These are phyloP conservation scores for Diplodia intermedia DNA, from an alignment of 2,329 filamentous ascomycete species.

Conservation along the genomic window DNA sequence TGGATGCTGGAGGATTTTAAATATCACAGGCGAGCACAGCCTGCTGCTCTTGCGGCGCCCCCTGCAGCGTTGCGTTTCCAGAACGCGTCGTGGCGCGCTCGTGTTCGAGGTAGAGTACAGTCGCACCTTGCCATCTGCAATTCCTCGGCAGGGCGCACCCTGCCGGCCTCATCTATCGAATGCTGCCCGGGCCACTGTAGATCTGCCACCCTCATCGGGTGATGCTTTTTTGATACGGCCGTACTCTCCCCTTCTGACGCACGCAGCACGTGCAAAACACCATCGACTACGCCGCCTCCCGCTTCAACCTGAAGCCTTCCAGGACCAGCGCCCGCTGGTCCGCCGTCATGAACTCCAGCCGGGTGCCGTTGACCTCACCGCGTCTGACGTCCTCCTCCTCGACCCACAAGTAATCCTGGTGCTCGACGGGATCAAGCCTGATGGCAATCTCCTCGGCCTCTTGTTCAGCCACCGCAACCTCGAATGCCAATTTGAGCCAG, in stretches of 20 bases:
- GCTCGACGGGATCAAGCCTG: conserved; percentile 51
- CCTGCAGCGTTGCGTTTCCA: conserved; percentile 25
- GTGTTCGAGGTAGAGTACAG: conserved; percentile 16
- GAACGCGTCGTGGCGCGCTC: conserved; percentile 4
- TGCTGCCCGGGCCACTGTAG: neutral
- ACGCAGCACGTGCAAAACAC: conserved; percentile 16
- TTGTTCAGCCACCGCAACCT: conserved; percentile 42
- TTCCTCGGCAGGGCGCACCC: neutral
- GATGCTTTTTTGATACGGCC: conserved; percentile 22
- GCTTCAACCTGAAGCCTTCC: conserved; percentile 41
- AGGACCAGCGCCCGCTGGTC: conserved; percentile 43
- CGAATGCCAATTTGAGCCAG: conserved; percentile 49
- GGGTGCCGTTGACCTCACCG: conserved; percentile 40
- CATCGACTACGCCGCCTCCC: conserved; percentile 10
- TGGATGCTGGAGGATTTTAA: conserved; percentile 27
- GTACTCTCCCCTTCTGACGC: neutral
- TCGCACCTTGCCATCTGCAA: neutral
- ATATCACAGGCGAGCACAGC: neutral
- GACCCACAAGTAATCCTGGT: conserved; percentile 51
- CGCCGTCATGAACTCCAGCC: conserved; percentile 42
- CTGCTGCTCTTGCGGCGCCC: conserved; percentile 17
- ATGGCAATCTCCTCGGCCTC: conserved; percentile 35
- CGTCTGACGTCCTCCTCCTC: conserved; percentile 49
- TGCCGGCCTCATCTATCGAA: conserved; percentile 20
- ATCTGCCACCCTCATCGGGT: conserved; percentile 22